phyloP scores from a whole-genome alignment of 345 rosid genomes.

The Aethionema arabicum region DNA sequence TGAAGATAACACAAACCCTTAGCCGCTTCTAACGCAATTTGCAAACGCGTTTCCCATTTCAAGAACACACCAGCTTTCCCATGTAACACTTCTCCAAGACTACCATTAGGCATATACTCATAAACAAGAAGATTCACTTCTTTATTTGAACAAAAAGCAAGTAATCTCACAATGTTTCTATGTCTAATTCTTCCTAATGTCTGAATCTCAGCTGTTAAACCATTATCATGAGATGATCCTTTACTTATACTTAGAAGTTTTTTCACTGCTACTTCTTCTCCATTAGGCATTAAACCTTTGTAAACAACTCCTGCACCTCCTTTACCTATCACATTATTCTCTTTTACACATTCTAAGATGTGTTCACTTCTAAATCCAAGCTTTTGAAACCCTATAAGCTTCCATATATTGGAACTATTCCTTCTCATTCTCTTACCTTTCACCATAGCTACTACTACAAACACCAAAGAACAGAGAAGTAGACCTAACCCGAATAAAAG shows the following conservation, averaged over 20 bases:
- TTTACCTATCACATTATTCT: conserved; percentile 77
- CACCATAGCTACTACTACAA: conserved; percentile 60
- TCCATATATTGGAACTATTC: conserved; percentile 59
- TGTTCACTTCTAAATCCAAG: conserved; percentile 67
- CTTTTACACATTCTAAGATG: conserved; percentile 87
- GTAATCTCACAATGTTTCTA: conserved; percentile 82
- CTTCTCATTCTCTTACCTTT: conserved; percentile 50
- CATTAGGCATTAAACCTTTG: conserved; percentile 81
- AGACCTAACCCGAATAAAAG: conserved; percentile 73
- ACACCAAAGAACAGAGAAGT: conserved; percentile 63
- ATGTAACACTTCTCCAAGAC: conserved; percentile 86
- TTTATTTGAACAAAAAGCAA: conserved; percentile 80
- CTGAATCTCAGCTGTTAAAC: conserved; percentile 83
- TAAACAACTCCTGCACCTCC: conserved; percentile 95
- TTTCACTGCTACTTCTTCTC: conserved; percentile 83
- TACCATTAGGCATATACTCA: conserved; percentile 94
- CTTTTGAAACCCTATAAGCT: conserved; percentile 79
- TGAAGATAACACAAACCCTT: conserved; percentile 92
- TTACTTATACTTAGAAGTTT: conserved; percentile 66
- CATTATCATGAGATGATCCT: conserved; percentile 76
- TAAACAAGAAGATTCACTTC: conserved; percentile 83
- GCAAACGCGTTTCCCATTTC: conserved; percentile 71
- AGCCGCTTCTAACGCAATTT: conserved; percentile 88
- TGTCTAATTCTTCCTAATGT: conserved; percentile 87
- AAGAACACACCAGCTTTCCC: conserved; percentile 72